A percentile compares a stretch with the other conserved stretches of the same genome.
phyloP scores from a whole-genome alignment of 2,329 filamentous ascomycete genomes.

The Penicillium psychrosexuale region DNA sequence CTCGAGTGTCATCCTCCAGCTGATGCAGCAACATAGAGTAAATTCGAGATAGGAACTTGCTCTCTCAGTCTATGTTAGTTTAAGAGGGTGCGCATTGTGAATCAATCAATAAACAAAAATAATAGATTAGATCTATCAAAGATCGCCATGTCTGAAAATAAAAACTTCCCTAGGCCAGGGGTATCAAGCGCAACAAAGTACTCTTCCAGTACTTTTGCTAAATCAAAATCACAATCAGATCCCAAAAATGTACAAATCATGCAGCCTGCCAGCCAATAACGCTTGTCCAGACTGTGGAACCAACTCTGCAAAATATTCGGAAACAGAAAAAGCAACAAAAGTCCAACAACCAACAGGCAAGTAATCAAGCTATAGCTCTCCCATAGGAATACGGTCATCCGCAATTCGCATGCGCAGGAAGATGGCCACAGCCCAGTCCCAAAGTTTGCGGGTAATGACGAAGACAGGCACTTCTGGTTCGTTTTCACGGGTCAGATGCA shows the following conservation, averaged over 20 bases:
- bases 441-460: constrained; percentile 45
- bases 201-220: neutral
- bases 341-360: neutral
- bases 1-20: neutral
- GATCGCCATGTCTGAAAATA: constrained; percentile 9
- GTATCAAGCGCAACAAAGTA: neutral
- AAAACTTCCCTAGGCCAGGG: constrained; percentile 6
- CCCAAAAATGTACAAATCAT: constrained; percentile 15
- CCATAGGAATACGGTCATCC: constrained; percentile 21
- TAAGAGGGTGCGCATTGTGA: neutral
- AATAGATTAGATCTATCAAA: constrained; percentile 19
- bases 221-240: constrained; percentile 1
- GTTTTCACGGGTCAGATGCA: constrained; percentile 61
- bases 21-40: neutral
- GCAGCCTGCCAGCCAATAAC: neutral
- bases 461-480: constrained; percentile 61
- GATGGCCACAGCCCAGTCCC: constrained; percentile 37
- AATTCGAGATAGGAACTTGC: neutral
- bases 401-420: constrained; percentile 37
- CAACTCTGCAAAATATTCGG: neutral
- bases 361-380: constrained; percentile 23
- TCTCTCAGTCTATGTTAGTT: no score
- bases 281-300: neutral
- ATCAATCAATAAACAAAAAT: neutral
- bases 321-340: constrained; percentile 1